Base-by-base conservation (phyloP, 352 stramenopile genomes). In the Lagenidium giganteum region DNA sequence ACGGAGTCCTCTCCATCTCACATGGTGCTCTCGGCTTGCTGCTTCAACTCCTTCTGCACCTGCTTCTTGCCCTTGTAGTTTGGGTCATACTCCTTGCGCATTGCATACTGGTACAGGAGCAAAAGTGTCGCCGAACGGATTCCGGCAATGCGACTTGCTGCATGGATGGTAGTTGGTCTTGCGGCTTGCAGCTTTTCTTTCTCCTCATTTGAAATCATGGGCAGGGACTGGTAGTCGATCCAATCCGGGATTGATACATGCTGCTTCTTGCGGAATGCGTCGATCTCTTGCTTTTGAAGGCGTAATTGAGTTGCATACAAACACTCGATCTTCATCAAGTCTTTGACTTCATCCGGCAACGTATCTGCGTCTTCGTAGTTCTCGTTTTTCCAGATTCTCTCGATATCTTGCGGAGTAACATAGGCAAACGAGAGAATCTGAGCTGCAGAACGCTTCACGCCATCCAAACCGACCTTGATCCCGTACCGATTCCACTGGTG, bases 141-240 rank as follows among this genome's bases (percentile, higher is more conserved):
- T 26, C 95, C 95, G 28, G 87, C 93, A 43, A 99, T 98, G 47
- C 96, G 85, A 39, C 82, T 96, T 13, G 96, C 96, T 13, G 96
- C 94, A 45, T 96, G 80, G 74, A 99, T 97, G 16, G 93, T 98
- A 21, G 67, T 65, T 5, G 95, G 96, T 38, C 82, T 64, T 27
- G 89, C 71, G 31, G 41, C 61, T 35, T 78, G 61, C 29, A 98
- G 64, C 58, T 98, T 98, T 61, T 98, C 92, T 36, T 81, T 73
- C 51, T 99, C 96, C 64, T 99, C 96, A 51, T 91, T 96, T 26
- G 89, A 98, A 48, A 99, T 86, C 41, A 96, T 96, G n/a, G 93
- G 93, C 51, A 98, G 85, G 31, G 67, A 28, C 1, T 71, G 69
- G 63, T 98, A 99, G 54, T 95, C 68, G 30, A 99, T 80, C 61